A percentile compares a stretch with the other conserved stretches of the same genome.
Conservation (phyloP, 140 eudicot genomes). For the Anethum foeniculum region DNA sequence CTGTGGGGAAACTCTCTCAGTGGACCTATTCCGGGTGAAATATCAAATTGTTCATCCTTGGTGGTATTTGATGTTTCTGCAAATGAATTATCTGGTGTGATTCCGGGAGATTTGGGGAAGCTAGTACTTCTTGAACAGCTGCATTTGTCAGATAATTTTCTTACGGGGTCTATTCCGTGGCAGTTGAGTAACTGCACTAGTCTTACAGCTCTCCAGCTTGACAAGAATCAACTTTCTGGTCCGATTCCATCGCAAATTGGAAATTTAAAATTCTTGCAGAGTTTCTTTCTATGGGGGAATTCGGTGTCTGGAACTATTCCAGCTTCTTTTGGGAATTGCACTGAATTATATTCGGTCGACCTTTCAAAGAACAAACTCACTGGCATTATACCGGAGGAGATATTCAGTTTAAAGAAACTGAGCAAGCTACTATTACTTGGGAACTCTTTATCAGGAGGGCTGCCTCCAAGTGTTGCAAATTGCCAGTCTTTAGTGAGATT, state of each 20-base stretch:
- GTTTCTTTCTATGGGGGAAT: slow-evolving; percentile 88
- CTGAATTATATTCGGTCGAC: slow-evolving; percentile 78
- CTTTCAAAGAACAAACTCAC: slow-evolving; percentile 78
- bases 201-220: slow-evolving; percentile 79
- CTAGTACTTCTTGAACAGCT: slow-evolving; percentile 73
- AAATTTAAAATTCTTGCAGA: slow-evolving; percentile 67
- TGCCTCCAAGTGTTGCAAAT: slow-evolving; percentile 52
- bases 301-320: slow-evolving; percentile 78
- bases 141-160: slow-evolving; percentile 76
- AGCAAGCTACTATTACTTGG: slow-evolving; percentile 80
- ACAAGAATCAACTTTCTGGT: slow-evolving; percentile 78
- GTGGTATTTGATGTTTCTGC: slow-evolving; percentile 85
- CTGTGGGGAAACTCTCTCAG: slow-evolving; percentile 82
- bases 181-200: slow-evolving; percentile 83
- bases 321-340: slow-evolving; percentile 65
- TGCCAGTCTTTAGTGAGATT: slow-evolving; percentile 80
- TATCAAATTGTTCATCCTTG: slow-evolving; percentile 71
- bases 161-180: slow-evolving; percentile 64
- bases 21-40: slow-evolving; percentile 58
- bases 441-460: slow-evolving; percentile 58
- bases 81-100: slow-evolving; percentile 58
- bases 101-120: slow-evolving; percentile 77
- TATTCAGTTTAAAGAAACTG: slow-evolving; percentile 59
- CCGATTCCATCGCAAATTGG: slow-evolving; percentile 71
- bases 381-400: slow-evolving; percentile 79